Percentiles rank a stretch among this genome's conserved stretches.
These are phyloP conservation scores for Alternaria infectoria DNA, from an alignment of 2,329 filamentous ascomycete species.

Conservation along the genomic window DNA sequence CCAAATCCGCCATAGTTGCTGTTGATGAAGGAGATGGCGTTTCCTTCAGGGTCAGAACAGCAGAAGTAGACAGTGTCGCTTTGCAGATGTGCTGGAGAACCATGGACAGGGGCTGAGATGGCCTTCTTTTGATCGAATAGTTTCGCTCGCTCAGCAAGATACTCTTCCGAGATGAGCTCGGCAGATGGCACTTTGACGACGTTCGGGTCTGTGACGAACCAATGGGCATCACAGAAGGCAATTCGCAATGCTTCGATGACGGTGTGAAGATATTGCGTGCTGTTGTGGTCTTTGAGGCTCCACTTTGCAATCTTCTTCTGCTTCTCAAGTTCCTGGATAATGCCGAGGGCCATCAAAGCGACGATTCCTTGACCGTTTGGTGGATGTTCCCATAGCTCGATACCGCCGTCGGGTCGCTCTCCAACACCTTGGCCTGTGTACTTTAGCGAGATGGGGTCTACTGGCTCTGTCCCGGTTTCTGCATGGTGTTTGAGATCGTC, in stretches of 20 bases:
- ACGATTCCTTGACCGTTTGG: slow-evolving; percentile 97
- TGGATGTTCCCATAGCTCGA: slow-evolving; percentile 95
- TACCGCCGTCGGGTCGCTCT: slow-evolving; percentile 59
- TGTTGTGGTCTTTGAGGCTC: slow-evolving; percentile 76
- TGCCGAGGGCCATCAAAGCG: slow-evolving; percentile 90
- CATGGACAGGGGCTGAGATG: slow-evolving; percentile 66
- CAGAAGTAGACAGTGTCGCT: slow-evolving; percentile 96
- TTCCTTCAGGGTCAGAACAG: slow-evolving; percentile 79
- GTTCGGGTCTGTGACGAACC: slow-evolving; percentile 88
- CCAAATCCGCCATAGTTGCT: slow-evolving; percentile 92
- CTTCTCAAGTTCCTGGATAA: slow-evolving; percentile 83
- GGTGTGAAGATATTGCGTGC: slow-evolving; percentile 74
- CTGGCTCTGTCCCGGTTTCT: slow-evolving; percentile 74
- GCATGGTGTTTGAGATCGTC: slow-evolving; percentile 83
- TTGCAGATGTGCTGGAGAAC: slow-evolving; percentile 77
- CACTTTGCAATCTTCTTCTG: slow-evolving; percentile 77
- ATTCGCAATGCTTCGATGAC: slow-evolving; percentile 88
- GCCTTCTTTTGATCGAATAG: slow-evolving; percentile 65
- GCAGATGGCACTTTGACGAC: slow-evolving; percentile 71
- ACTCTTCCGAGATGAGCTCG: slow-evolving; percentile 72
- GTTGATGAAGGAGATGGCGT: slow-evolving; percentile 96
- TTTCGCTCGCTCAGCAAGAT: slow-evolving; percentile 73
- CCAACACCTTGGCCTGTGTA: slow-evolving; percentile 71
- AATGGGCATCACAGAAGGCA: slow-evolving; percentile 85
- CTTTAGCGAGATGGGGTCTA: slow-evolving; percentile 82